Percentiles rank a stretch among this genome's conserved stretches.
Conservation (phyloP, 306 rosid genomes). For the Vigna reflexopilosa region DNA sequence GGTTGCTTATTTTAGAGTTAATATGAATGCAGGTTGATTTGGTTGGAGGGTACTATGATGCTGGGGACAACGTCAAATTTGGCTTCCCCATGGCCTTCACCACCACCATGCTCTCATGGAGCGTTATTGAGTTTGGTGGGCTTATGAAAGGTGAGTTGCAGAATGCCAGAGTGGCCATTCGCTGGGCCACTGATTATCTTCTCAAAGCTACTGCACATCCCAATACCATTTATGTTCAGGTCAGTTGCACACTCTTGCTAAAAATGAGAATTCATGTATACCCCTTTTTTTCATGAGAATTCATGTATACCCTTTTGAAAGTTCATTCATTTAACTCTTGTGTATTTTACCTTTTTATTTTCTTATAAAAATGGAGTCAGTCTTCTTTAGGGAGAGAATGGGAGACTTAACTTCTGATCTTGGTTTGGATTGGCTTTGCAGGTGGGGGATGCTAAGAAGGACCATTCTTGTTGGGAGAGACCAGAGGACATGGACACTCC, state of each 20-base stretch:
- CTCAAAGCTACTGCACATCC: constrained; percentile 90
- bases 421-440: constrained; percentile 38
- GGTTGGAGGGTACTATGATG: constrained; percentile 97
- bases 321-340: neutral
- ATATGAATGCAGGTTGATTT: constrained; percentile 87
- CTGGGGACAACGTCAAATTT: constrained; percentile 97
- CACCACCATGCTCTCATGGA: constrained; percentile 97
- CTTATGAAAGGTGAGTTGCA: constrained; percentile 80
- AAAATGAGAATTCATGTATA: no score
- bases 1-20: constrained; percentile 35
- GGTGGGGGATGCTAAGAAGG: constrained; percentile 92
- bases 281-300: no score
- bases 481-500: constrained; percentile 99
- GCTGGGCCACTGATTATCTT: constrained; percentile 91
- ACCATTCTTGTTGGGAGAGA: constrained; percentile 97
- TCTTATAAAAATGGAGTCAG: neutral
- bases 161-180: constrained; percentile 81
- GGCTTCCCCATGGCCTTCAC: constrained; percentile 98
- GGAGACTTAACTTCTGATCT: neutral
- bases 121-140: constrained; percentile 94
- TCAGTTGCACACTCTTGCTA: constrained; percentile 20
- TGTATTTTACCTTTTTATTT: neutral
- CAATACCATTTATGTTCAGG: constrained; percentile 88
- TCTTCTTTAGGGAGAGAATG: neutral
- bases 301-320: no score